Evolutionary conservation across 1,284 basidiomycete species (phyloP).

Genomic region (Ganoderma boninense): DNA sequence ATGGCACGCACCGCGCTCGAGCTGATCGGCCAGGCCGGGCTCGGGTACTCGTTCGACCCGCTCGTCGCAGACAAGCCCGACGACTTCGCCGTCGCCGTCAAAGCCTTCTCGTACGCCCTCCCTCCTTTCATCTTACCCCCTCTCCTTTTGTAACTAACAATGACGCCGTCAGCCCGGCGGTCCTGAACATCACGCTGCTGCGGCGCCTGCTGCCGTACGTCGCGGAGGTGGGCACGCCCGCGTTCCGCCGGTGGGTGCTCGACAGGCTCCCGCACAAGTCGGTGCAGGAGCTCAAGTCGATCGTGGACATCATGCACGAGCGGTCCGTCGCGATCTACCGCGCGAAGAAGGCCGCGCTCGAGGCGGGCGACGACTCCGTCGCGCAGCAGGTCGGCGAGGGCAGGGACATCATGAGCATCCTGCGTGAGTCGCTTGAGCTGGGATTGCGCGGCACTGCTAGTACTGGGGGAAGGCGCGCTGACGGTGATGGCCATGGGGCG

Average conservation of each 20-base stretch:
- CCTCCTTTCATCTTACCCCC: too few relatives aligned
- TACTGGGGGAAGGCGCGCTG: too few relatives aligned
- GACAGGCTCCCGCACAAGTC: conserved; percentile 27
- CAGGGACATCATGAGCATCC: conserved; percentile 42
- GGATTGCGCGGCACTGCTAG: too few relatives aligned
- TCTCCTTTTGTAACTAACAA: too few relatives aligned
- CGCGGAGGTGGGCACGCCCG: conserved; percentile 13
- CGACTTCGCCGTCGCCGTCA: conserved; percentile 31
- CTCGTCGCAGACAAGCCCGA: conserved; percentile 39
- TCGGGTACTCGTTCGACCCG: conserved; percentile 47
- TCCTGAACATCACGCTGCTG: neutral
- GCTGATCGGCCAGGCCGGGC: conserved; percentile 45
- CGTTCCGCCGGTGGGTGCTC: conserved; percentile 28
- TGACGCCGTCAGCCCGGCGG: neutral
- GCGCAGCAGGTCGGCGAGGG: conserved; percentile 40
- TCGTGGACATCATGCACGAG: conserved; percentile 32
- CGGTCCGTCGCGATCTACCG: conserved; percentile 29
- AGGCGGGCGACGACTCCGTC: conserved; percentile 38
- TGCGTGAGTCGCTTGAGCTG: conserved; percentile 34
- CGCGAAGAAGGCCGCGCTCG: conserved; percentile 36
- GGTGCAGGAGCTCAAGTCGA: conserved; percentile 25
- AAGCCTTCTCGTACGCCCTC: conserved; percentile 7
- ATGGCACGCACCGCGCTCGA: conserved; percentile 47
- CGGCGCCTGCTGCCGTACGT: conserved; percentile 19
- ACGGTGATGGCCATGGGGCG: too few relatives aligned